A percentile compares a stretch with the other conserved stretches of the same genome.
Conservation (phyloP, 2,329 filamentous ascomycete species). For the Cladophialophora immunda region DNA sequence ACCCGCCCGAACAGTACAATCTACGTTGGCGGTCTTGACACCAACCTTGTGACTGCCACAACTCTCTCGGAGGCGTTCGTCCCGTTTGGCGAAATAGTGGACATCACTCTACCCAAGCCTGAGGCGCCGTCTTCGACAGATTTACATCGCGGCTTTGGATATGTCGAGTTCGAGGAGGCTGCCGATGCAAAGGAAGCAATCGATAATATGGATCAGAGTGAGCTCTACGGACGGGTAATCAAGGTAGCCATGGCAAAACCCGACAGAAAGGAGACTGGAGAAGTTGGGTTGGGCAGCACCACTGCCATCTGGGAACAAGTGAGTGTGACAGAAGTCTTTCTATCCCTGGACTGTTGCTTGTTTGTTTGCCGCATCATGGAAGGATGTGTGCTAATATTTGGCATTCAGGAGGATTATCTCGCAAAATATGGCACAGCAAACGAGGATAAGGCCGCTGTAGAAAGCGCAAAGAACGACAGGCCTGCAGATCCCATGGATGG, state of each 20-base stretch:
- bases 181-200: constrained; percentile 93
- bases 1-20: constrained; percentile 88
- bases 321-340: constrained; percentile 47
- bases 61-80: constrained; percentile 91
- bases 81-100: constrained; percentile 93
- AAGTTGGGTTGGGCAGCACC: constrained; percentile 89
- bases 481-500: constrained; percentile 93
- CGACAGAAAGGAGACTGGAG: constrained; percentile 71
- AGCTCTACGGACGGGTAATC: constrained; percentile 90
- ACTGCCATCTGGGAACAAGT: constrained; percentile 98
- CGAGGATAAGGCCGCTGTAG: constrained; percentile 70
- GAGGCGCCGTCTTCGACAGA: constrained; percentile 81
- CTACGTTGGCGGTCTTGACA: constrained; percentile 88
- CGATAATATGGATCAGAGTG: constrained; percentile 98
- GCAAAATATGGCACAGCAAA: constrained; percentile 87
- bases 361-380: neutral
- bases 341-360: neutral
- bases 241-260: constrained; percentile 92
- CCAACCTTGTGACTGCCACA: constrained; percentile 72
- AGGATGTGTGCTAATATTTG: neutral
- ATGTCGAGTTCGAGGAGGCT: constrained; percentile 89
- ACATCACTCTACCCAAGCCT: constrained; percentile 88
- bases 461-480: constrained; percentile 61
- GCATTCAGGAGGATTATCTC: constrained; percentile 85
- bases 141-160: constrained; percentile 89